These are phyloP conservation scores for Kwoniella mangroviensis DNA, from an alignment of 768 basidiomycete genomes.

Conservation along the genomic window DNA sequence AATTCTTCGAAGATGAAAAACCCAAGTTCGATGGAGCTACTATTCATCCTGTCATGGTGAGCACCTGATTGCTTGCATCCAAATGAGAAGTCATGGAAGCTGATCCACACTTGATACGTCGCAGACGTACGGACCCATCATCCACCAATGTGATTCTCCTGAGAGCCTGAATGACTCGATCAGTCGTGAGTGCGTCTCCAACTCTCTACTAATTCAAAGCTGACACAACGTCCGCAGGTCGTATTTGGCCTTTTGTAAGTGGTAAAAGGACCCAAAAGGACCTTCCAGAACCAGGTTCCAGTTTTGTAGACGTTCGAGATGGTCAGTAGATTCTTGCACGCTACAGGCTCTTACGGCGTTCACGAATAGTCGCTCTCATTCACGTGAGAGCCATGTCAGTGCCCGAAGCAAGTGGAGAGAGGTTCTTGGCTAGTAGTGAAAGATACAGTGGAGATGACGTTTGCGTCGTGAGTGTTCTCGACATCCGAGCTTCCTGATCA, in stretches of 20 bases:
- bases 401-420: conserved; percentile 64
- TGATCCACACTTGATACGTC: too few species aligned
- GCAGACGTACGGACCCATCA: conserved; percentile 52
- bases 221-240: neutral
- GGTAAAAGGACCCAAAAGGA: conserved; percentile 52
- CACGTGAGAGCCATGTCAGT: conserved; percentile 65
- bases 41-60: conserved; percentile 52
- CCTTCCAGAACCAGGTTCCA: conserved; percentile 33
- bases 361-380: conserved; percentile 63
- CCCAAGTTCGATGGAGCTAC: conserved; percentile 49
- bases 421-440: conserved; percentile 62
- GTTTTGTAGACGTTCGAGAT: conserved; percentile 52
- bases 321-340: conserved; percentile 10
- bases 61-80: too few species aligned
- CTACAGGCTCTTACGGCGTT: neutral
- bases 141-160: conserved; percentile 58
- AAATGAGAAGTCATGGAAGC: too few species aligned
- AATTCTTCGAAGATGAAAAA: conserved; percentile 51
- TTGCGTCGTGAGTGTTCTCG: conserved; percentile 31
- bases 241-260: neutral
- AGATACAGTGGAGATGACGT: conserved; percentile 52
- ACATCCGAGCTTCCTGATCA: neutral
- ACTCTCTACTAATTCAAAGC: neutral
- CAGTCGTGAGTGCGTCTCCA: conserved; percentile 19
- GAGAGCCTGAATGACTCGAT: conserved; percentile 59